These are phyloP conservation scores for Geotrichum candidum DNA, from an alignment of 1,139 yeast species.

Conservation along the genomic window DNA sequence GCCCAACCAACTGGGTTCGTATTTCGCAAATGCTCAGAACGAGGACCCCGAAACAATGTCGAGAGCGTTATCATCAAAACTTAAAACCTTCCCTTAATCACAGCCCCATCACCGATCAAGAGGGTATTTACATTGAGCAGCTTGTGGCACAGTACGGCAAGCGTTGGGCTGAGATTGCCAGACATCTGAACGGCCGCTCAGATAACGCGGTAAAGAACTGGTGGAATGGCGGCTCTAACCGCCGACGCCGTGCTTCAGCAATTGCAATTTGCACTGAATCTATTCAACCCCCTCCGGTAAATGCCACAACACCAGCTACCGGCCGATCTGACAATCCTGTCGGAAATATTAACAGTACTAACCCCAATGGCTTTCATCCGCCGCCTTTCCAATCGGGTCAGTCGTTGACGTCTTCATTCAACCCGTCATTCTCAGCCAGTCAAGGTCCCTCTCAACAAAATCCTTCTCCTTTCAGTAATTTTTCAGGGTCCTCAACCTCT, in stretches of 20 bases:
- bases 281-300: constrained; percentile 12
- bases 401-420: background rate
- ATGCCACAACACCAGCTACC: constrained; percentile 16
- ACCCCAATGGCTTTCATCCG: background rate
- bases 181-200: constrained; percentile 78
- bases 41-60: constrained; percentile 85
- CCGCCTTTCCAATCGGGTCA: background rate
- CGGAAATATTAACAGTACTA: background rate
- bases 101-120: constrained; percentile 77
- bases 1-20: constrained; percentile 89
- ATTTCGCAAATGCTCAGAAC: constrained; percentile 69
- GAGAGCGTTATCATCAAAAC: constrained; percentile 90
- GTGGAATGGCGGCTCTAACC: constrained; percentile 94
- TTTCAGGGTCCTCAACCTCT: background rate
- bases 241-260: constrained; percentile 53
- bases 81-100: constrained; percentile 78
- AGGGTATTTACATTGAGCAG: constrained; percentile 74
- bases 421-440: background rate
- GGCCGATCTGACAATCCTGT: background rate
- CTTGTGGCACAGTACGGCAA: constrained; percentile 77
- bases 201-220: constrained; percentile 92
- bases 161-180: constrained; percentile 90
- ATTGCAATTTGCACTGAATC: constrained; percentile 10
- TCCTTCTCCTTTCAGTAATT: background rate
- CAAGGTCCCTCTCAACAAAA: background rate